Conservation (phyloP, 2,329 filamentous ascomycete genomes). For the Monascus ruber region DNA sequence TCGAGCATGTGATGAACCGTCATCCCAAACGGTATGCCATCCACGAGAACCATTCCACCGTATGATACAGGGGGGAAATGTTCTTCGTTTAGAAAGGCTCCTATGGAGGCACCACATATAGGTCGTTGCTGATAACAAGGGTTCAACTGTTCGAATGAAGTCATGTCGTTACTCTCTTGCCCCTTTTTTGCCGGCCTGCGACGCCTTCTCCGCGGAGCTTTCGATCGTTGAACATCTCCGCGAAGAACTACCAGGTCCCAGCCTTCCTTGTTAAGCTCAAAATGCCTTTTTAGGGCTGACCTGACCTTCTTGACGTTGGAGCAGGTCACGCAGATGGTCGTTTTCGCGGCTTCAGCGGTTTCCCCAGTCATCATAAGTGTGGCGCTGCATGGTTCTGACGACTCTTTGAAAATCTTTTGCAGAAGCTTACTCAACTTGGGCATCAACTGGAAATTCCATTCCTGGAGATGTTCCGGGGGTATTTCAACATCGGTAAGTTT, state of each 20-base stretch:
- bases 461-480: slow-evolving; percentile 42
- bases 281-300: slow-evolving; percentile 45
- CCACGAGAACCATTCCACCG: slow-evolving; percentile 74
- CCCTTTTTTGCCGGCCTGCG: slow-evolving; percentile 24
- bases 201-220: slow-evolving; percentile 35
- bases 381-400: slow-evolving; percentile 50
- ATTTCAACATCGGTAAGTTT: slow-evolving; percentile 41
- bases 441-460: slow-evolving; percentile 49
- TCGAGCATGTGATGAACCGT: slow-evolving; percentile 96
- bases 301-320: slow-evolving; percentile 48
- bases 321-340: slow-evolving; percentile 54
- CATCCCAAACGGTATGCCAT: slow-evolving; percentile 80
- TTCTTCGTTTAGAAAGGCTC: slow-evolving; percentile 72
- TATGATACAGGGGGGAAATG: slow-evolving; percentile 87
- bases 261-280: slow-evolving; percentile 43
- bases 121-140: slow-evolving; percentile 68
- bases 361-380: slow-evolving; percentile 51
- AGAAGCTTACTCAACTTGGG: slow-evolving; percentile 48
- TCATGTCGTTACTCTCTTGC: slow-evolving; percentile 13
- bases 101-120: slow-evolving; percentile 80
- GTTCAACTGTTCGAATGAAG: slow-evolving; percentile 39
- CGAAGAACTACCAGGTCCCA: slow-evolving; percentile 52
- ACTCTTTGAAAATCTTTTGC: slow-evolving; percentile 47
- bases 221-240: slow-evolving; percentile 46
- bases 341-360: slow-evolving; percentile 43